These are phyloP conservation scores for Cymbidium sinense DNA, from an alignment of 106 monocot genomes.

Conservation along the genomic window DNA sequence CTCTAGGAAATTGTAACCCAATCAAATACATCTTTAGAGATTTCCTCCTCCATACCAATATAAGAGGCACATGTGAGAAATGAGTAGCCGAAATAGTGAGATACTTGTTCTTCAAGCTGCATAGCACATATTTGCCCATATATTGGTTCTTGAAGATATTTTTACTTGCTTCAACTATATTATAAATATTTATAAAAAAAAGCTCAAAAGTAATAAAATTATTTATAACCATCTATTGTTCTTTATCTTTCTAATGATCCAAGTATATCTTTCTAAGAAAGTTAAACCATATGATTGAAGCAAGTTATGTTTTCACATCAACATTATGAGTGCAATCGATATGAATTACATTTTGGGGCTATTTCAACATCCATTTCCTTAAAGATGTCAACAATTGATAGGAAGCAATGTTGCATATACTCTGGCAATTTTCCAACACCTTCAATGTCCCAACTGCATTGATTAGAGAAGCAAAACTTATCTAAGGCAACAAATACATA, in stretches of 20 bases:
- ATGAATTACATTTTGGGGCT: not conserved
- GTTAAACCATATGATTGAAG: too few relatives aligned
- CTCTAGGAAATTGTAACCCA: not conserved
- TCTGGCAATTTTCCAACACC: not conserved
- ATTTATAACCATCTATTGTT: too few relatives aligned
- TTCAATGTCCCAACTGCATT: slow-evolving; percentile 1
- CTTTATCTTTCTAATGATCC: too few relatives aligned
- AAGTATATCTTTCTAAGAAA: too few relatives aligned
- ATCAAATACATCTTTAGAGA: not conserved
- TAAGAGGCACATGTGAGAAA: slow-evolving; percentile 1
- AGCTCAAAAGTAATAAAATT: not conserved
- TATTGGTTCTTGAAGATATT: not conserved
- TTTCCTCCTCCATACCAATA: not conserved
- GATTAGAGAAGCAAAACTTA: not conserved
- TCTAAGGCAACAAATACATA: not conserved
- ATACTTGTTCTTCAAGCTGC: not conserved
- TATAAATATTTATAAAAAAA: not conserved
- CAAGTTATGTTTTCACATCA: not conserved
- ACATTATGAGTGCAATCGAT: not conserved
- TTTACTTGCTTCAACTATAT: not conserved
- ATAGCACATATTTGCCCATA: not conserved
- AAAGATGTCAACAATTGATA: not conserved
- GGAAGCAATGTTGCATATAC: not conserved
- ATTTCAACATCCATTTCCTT: not conserved
- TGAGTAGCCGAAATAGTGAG: not conserved